Evolutionary conservation across 2,329 filamentous ascomycete species (phyloP), one percentile per base, ranked within the genome.

Genomic region (Microcera coccophila): DNA sequence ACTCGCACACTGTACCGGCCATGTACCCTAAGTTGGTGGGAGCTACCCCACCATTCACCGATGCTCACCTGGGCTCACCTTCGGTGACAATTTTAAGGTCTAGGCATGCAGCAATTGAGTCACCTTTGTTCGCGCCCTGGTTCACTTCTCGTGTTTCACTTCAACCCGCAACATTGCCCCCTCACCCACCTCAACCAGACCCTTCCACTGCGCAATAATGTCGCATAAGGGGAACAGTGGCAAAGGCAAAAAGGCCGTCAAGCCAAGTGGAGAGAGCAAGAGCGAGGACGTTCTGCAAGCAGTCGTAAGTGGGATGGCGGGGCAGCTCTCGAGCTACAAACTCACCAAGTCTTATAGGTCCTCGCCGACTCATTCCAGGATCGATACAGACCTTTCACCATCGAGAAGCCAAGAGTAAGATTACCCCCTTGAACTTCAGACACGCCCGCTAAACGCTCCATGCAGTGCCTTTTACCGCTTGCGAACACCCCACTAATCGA

Each of bases 401-500:
- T 94, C 44, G 87, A 95, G 63, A 86, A 80, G 54, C 93, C 93
- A 61, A 80, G 93, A 75, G 89, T 93, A 75, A 60, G 78, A 68
- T 9, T n/a, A 28, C 8, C 14, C 14, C 4, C 4, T 5, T 11
- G 22, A 5, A 5, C 22, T 22, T 16, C 12, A n/a, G 10, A 22
- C 19, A 36, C 40, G 39, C 14, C 14, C 33, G 33, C 58, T 63
- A 41, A 63, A 42, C 15, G 17, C 39, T 16, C 15, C n/a, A 18
- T 33, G 15, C 37, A 94, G 87, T 97, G 93, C 72, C 84, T 98
- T 22, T 76, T 98, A 5, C 90, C 91, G 10, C 77, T 98, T 47
- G 93, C 89, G 47, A 97, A 97, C 65, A 90, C 85, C 2, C 91
- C 93, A 26, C 75, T 98, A 50, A 95, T 98, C 69, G 93, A 98